These are phyloP conservation scores for Chenopodium album DNA, from an alignment of 148 eudicot species.

Conservation along the genomic window DNA sequence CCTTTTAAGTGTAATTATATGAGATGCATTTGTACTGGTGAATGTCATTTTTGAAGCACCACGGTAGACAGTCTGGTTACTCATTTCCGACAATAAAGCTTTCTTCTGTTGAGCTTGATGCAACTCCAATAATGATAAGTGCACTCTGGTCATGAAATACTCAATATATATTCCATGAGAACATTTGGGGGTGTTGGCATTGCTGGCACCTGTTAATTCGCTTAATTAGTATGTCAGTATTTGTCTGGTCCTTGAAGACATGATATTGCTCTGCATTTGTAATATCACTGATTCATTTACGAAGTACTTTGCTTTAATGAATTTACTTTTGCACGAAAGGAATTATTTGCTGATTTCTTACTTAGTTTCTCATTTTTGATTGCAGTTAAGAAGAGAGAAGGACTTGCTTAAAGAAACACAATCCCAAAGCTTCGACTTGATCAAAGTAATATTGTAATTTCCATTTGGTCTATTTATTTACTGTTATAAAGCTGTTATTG, in stretches of 20 bases:
- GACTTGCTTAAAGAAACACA: slow-evolving; percentile 64
- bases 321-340: background rate
- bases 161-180: background rate
- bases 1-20: no score
- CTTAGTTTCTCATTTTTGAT: slow-evolving; percentile 11
- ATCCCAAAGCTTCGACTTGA: slow-evolving; percentile 65
- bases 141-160: background rate
- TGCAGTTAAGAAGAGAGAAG: slow-evolving; percentile 78
- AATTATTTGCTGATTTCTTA: background rate
- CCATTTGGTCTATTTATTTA: slow-evolving; percentile 2
- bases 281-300: background rate
- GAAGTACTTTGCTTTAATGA: background rate
- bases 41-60: background rate
- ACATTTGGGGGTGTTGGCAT: background rate
- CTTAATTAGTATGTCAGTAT: no score
- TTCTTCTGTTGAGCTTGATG: background rate
- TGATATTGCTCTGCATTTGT: background rate
- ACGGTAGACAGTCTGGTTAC: background rate
- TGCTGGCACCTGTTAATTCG: no score
- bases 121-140: background rate
- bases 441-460: slow-evolving; percentile 49
- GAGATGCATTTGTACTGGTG: no score
- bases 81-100: no score
- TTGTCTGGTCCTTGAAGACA: no score
- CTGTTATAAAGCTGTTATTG: background rate